phyloP scores from a whole-genome alignment of 164 flowering plant species.

The Kalanchoe fedtschenkoi region DNA sequence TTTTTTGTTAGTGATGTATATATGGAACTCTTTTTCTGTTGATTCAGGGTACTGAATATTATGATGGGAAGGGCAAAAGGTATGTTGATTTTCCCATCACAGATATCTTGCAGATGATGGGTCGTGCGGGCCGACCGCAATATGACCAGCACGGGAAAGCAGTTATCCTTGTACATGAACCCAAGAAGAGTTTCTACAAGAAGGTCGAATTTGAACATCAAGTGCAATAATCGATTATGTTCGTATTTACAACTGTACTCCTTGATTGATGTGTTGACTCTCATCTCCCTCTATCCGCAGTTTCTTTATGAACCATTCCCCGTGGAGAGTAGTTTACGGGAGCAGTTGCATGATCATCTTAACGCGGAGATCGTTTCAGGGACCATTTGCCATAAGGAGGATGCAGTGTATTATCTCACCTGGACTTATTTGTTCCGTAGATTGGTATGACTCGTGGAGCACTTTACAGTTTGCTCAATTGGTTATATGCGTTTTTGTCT shows the following conservation, averaged over 20 bases:
- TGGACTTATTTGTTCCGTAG: slow-evolving; percentile 96
- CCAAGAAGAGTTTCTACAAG: slow-evolving; percentile 96
- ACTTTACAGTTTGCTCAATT: background rate
- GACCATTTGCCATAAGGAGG: slow-evolving; percentile 82
- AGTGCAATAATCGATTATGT: background rate
- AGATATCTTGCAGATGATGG: slow-evolving; percentile 99
- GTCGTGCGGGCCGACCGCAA: slow-evolving; percentile 98
- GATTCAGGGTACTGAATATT: slow-evolving; percentile 90
- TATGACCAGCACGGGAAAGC: slow-evolving; percentile 98
- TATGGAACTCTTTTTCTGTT: background rate
- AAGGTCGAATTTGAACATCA: slow-evolving; percentile 37
- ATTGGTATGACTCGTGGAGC: slow-evolving; percentile 47
- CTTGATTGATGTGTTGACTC: background rate
- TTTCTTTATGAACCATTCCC: slow-evolving; percentile 98
- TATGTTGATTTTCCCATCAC: slow-evolving; percentile 98
- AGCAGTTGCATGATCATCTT: slow-evolving; percentile 77
- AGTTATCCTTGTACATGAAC: slow-evolving; percentile 98
- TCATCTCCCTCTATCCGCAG: slow-evolving; percentile 30
- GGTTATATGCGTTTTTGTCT: too few relatives aligned
- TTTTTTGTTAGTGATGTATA: background rate
- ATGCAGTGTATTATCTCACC: slow-evolving; percentile 92
- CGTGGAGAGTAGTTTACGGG: slow-evolving; percentile 91
- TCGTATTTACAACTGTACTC: background rate
- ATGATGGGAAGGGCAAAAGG: slow-evolving; percentile 83
- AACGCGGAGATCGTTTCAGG: slow-evolving; percentile 97